Percentiles rank a stretch among this genome's conserved stretches.
phyloP scores from a whole-genome alignment of 495 filamentous ascomycete species.

The Schizothecium vesticola region DNA sequence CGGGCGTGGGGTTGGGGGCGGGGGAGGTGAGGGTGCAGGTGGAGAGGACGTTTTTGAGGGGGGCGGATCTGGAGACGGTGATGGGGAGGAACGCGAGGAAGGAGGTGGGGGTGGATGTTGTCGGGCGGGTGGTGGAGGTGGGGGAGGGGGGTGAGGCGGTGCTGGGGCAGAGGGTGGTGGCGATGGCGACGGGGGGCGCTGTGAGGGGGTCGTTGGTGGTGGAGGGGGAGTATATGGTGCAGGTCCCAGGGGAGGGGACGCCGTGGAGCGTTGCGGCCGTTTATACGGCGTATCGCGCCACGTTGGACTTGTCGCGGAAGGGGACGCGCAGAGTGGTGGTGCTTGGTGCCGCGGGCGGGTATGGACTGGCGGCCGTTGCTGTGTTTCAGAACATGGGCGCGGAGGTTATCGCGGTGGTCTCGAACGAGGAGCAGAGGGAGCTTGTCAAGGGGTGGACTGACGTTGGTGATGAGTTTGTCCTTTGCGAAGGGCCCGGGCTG shows the following conservation, averaged over 20 bases:
- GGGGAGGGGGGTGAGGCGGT: background rate
- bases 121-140: background rate
- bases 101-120: conserved; percentile 3
- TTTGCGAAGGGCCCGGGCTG: conserved; percentile 20
- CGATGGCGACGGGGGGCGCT: background rate
- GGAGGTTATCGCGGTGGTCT: conserved; percentile 44
- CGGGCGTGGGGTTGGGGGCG: background rate
- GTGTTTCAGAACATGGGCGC: conserved; percentile 44
- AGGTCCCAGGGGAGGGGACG: background rate
- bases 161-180: conserved; percentile 3
- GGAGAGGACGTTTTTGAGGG: conserved; percentile 2
- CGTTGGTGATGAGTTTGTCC: conserved; percentile 32
- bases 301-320: background rate
- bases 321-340: conserved; percentile 38
- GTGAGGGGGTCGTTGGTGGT: background rate
- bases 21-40: conserved; percentile 5
- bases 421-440: conserved; percentile 38
- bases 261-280: conserved; percentile 8
- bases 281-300: conserved; percentile 1
- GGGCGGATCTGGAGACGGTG: conserved; percentile 6
- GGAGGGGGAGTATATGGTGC: background rate
- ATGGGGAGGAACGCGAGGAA: conserved; percentile 5
- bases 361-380: conserved; percentile 48
- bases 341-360: conserved; percentile 43
- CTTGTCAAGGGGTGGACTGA: conserved; percentile 37